phyloP scores from a whole-genome alignment of 2,329 filamentous ascomycete species.

The Biscogniauxia marginata region DNA sequence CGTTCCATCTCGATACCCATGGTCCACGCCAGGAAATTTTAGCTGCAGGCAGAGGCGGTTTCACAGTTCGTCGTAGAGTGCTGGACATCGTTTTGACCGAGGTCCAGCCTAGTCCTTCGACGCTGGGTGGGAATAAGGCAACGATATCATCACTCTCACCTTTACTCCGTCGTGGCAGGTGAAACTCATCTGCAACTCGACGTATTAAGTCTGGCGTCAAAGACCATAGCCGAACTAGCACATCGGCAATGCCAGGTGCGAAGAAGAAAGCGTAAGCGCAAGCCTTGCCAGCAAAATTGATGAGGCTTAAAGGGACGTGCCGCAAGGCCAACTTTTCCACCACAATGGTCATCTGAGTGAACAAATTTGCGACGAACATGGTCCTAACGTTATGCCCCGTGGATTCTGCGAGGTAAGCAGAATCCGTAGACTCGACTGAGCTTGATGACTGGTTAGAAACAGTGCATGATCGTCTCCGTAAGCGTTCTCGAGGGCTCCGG shows the following conservation, averaged over 20 bases:
- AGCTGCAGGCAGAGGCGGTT: conserved; percentile 64
- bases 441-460: conserved; percentile 60
- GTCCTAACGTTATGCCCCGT: conserved; percentile 86
- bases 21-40: conserved; percentile 81
- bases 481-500: conserved; percentile 48
- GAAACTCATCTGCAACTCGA: conserved; percentile 68
- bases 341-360: conserved; percentile 82
- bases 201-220: conserved; percentile 67
- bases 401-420: conserved; percentile 56
- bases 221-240: conserved; percentile 79
- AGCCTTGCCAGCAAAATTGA: conserved; percentile 86
- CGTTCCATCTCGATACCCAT: conserved; percentile 84
- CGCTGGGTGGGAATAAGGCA: conserved; percentile 65
- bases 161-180: conserved; percentile 55
- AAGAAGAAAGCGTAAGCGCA: conserved; percentile 94
- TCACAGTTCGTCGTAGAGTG: conserved; percentile 64
- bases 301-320: conserved; percentile 62
- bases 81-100: conserved; percentile 48
- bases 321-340: conserved; percentile 84
- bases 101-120: conserved; percentile 59
- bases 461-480: conserved; percentile 46
- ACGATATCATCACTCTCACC: conserved; percentile 64
- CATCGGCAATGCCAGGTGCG: conserved; percentile 79
- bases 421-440: conserved; percentile 59
- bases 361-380: conserved; percentile 79